Conservation (phyloP, 164 flowering plant genomes). For the Piper longum region DNA sequence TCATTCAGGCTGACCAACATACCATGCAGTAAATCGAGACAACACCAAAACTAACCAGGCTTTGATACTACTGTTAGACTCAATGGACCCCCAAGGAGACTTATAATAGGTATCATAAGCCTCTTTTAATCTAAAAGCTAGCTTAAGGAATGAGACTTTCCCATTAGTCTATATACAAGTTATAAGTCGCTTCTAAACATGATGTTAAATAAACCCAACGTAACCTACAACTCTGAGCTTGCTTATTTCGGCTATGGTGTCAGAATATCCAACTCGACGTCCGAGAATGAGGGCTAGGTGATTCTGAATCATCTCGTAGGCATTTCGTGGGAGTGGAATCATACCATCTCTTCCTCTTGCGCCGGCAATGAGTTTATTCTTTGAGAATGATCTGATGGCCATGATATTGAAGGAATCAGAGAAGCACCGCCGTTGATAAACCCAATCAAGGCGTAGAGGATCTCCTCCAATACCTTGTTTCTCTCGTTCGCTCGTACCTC, state of each 20-base stretch:
- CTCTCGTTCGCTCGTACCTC: constrained; percentile 85
- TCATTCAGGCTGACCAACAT: too few species aligned
- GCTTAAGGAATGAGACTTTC: too few species aligned
- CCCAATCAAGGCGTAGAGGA: constrained; percentile 72
- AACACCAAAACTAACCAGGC: too few species aligned
- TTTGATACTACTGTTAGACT: too few species aligned
- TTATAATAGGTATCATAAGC: too few species aligned
- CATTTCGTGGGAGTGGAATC: constrained; percentile 77
- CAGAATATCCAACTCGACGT: constrained; percentile 39
- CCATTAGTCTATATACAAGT: too few species aligned
- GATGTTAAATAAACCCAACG: too few species aligned
- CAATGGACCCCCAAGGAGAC: too few species aligned
- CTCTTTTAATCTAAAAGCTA: too few species aligned
- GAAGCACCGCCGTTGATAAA: constrained; percentile 83
- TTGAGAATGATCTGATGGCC: constrained; percentile 34
- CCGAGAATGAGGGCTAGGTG: constrained; percentile 80
- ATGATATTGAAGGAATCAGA: constrained; percentile 42
- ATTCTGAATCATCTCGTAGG: constrained; percentile 83
- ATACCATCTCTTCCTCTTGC: constrained; percentile 49
- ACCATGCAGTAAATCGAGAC: too few species aligned
- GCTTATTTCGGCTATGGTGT: constrained; percentile 62
- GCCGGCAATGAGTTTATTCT: constrained; percentile 57
- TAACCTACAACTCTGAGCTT: constrained; percentile 85
- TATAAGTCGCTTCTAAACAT: too few species aligned
- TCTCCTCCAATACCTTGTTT: constrained; percentile 73